Evolutionary conservation across 2,329 filamentous ascomycete species (phyloP).

Genomic region (Aureobasidium pullulans): DNA sequence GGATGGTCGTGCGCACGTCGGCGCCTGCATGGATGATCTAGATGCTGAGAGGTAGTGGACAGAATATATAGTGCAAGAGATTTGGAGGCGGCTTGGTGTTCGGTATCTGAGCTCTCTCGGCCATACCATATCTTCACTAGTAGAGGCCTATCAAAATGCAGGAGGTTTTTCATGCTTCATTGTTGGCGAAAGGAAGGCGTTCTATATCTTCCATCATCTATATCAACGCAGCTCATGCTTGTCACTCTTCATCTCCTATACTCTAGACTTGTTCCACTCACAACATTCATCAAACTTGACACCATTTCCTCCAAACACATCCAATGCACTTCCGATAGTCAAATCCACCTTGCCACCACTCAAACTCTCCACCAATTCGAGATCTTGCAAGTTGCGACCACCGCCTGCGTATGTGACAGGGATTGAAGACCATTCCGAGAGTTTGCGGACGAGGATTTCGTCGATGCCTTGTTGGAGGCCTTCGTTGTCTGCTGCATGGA

Average conservation of each 20-base stretch:
- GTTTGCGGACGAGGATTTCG: slow-evolving; percentile 65
- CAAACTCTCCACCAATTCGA: slow-evolving; percentile 71
- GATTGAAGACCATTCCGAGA: slow-evolving; percentile 81
- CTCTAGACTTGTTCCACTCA: slow-evolving; percentile 59
- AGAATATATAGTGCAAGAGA: no score
- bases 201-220: no score
- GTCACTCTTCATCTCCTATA: neutral
- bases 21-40: no score
- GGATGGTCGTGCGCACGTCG: no score
- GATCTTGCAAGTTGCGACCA: slow-evolving; percentile 71
- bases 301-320: slow-evolving; percentile 85
- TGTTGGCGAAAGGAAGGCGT: no score
- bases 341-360: slow-evolving; percentile 80
- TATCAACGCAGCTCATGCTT: no score
- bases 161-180: no score
- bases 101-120: no score
- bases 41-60: no score
- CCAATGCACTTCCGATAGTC: slow-evolving; percentile 91
- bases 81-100: no score
- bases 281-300: slow-evolving; percentile 87
- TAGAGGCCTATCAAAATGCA: no score
- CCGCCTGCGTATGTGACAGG: slow-evolving; percentile 96
- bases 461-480: slow-evolving; percentile 89
- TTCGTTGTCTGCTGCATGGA: slow-evolving; percentile 95
- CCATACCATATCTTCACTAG: no score